A percentile compares a stretch with the other conserved stretches of the same genome.
Conservation (phyloP, 305 asterid species). For the Fraxinus sp. region DNA sequence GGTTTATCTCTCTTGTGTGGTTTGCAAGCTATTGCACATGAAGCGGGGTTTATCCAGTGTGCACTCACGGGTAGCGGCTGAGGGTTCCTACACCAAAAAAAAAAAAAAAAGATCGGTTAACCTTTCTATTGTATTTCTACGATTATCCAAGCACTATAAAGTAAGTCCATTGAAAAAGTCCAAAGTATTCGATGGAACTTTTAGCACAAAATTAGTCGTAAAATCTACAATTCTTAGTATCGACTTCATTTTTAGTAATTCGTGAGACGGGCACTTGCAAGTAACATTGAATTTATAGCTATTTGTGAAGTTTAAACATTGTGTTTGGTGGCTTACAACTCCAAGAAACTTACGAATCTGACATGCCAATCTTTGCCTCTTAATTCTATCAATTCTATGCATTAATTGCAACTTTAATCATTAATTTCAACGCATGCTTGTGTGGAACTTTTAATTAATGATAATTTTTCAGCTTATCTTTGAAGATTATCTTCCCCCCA, state of each 20-base stretch:
- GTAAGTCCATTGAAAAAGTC: not conserved
- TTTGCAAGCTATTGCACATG: no score
- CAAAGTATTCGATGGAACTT: not conserved
- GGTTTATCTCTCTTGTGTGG: no score
- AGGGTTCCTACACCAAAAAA: no score
- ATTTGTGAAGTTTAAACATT: slow-evolving; percentile 48
- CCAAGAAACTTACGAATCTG: slow-evolving; percentile 40
- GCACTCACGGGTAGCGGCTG: no score
- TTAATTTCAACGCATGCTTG: slow-evolving; percentile 51
- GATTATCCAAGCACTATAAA: not conserved
- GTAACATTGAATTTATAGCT: not conserved
- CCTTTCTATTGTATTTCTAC: not conserved
- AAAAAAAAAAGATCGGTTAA: no score
- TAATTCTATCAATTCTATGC: not conserved
- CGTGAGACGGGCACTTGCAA: not conserved
- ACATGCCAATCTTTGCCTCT: slow-evolving; percentile 47
- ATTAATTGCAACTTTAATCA: slow-evolving; percentile 24
- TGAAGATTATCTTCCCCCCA: slow-evolving; percentile 27
- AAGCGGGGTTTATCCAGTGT: no score
- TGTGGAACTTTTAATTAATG: not conserved
- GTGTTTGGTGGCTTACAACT: slow-evolving; percentile 46
- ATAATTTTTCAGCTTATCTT: slow-evolving; percentile 12
- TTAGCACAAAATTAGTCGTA: not conserved
- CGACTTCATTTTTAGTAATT: not conserved
- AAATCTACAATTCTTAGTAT: not conserved